phyloP scores from a whole-genome alignment of 2,329 filamentous ascomycete species.

The Colletotrichum chlorophyti region DNA sequence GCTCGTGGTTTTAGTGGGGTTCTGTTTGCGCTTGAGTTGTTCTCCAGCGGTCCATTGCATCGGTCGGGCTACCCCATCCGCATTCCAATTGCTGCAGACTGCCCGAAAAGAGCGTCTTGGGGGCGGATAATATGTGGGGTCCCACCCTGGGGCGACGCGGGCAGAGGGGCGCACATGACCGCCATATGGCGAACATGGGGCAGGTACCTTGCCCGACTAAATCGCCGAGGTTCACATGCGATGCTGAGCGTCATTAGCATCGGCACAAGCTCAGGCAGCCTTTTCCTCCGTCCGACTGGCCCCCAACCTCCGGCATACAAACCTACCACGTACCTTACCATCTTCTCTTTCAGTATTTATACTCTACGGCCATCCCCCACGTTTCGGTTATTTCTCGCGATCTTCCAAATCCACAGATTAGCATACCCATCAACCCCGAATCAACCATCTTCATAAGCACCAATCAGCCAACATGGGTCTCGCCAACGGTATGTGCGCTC shows the following conservation, averaged over 20 bases:
- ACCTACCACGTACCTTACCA: slow-evolving; percentile 18
- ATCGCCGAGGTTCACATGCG: slow-evolving; percentile 32
- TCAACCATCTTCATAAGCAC: background rate
- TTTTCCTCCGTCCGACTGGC: slow-evolving; percentile 17
- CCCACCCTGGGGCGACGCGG: background rate
- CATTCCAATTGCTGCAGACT: too few relatives aligned
- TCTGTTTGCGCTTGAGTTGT: background rate
- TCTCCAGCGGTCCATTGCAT: background rate
- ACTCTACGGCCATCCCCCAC: slow-evolving; percentile 17
- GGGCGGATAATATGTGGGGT: slow-evolving; percentile 4
- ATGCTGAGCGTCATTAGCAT: slow-evolving; percentile 29
- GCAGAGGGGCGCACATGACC: slow-evolving; percentile 29
- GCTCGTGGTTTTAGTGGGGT: too few relatives aligned
- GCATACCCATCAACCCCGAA: background rate
- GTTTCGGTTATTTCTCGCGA: slow-evolving; percentile 5
- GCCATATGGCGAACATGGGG: too few relatives aligned
- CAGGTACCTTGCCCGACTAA: slow-evolving; percentile 18
- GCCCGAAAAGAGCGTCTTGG: too few relatives aligned
- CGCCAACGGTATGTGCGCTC: slow-evolving; percentile 66
- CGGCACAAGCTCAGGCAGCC: too few relatives aligned
- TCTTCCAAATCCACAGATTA: background rate
- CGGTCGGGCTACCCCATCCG: too few relatives aligned
- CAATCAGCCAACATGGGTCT: slow-evolving; percentile 66
- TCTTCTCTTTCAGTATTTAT: slow-evolving; percentile 22
- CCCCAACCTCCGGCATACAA: slow-evolving; percentile 22